These are phyloP conservation scores for Ramularia endophylla DNA, from an alignment of 2,329 filamentous ascomycete genomes.

Conservation along the genomic window DNA sequence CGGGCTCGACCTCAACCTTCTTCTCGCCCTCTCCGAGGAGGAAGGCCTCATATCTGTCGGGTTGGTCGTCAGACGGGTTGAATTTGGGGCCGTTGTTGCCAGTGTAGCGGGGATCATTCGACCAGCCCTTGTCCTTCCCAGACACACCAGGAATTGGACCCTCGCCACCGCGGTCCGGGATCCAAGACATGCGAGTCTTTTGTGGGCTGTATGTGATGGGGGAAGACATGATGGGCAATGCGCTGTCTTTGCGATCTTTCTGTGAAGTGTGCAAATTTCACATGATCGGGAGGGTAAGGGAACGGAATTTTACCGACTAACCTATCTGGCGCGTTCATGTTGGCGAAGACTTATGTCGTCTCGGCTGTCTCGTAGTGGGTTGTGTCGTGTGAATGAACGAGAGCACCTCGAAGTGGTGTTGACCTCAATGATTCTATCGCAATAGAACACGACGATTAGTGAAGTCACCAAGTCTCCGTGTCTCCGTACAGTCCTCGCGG, in stretches of 20 bases:
- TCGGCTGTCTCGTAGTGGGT: no score
- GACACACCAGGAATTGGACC: neutral
- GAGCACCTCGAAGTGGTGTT: no score
- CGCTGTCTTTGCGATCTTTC: neutral
- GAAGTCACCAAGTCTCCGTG: no score
- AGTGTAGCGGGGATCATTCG: slow-evolving; percentile 15
- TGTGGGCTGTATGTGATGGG: no score
- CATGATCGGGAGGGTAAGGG: slow-evolving; percentile 1
- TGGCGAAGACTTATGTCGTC: slow-evolving; percentile 1
- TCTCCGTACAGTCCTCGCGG: no score
- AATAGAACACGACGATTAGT: no score
- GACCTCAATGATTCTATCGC: no score
- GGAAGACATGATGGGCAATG: neutral
- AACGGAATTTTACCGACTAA: slow-evolving; percentile 30
- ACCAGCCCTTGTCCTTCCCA: slow-evolving; percentile 1
- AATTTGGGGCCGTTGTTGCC: slow-evolving; percentile 19
- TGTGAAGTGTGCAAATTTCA: no score
- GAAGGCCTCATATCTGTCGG: slow-evolving; percentile 82
- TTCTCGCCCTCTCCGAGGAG: slow-evolving; percentile 82
- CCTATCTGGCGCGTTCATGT: slow-evolving; percentile 52
- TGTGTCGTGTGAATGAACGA: no score
- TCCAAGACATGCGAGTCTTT: no score
- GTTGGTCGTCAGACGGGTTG: slow-evolving; percentile 25
- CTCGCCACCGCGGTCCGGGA: no score
- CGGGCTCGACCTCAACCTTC: slow-evolving; percentile 83